phyloP scores from a whole-genome alignment of 805 yeast species.

The Cyberlindnera xishuangbannaensis region DNA sequence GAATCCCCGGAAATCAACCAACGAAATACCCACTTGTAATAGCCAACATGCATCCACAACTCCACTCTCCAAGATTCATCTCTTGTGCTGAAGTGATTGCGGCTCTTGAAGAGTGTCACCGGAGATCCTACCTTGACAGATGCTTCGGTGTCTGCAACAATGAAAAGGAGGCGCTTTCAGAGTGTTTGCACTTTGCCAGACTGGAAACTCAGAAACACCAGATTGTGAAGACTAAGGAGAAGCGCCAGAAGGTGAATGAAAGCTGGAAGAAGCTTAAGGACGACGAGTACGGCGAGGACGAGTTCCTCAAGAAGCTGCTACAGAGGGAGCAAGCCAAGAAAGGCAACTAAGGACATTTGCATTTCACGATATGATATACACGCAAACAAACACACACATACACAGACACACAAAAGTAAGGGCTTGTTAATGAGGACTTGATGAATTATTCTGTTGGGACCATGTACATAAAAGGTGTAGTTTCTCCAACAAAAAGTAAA shows the following conservation, averaged over 20 bases:
- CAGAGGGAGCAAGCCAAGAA: conserved; percentile 44
- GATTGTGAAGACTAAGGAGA: conserved; percentile 45
- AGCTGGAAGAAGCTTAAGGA: conserved; percentile 62
- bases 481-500: too few relatives aligned
- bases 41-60: conserved; percentile 48
- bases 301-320: conserved; percentile 58
- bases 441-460: too few relatives aligned
- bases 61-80: conserved; percentile 42
- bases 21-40: neutral
- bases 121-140: conserved; percentile 57
- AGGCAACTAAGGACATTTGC: conserved; percentile 12
- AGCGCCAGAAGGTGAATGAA: conserved; percentile 46
- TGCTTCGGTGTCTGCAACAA: conserved; percentile 82
- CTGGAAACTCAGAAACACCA: conserved; percentile 52
- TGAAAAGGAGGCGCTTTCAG: conserved; percentile 69
- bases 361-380: too few relatives aligned
- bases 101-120: conserved; percentile 87
- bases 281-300: conserved; percentile 75
- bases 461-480: too few relatives aligned
- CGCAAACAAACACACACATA: conserved; percentile 3
- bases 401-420: too few relatives aligned
- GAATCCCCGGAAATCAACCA: neutral
- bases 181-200: conserved; percentile 79
- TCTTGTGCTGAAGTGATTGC: conserved; percentile 76
- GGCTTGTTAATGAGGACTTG: too few relatives aligned